phyloP scores from a whole-genome alignment of 2,329 filamentous ascomycete genomes.

The Arthroderma sp. region DNA sequence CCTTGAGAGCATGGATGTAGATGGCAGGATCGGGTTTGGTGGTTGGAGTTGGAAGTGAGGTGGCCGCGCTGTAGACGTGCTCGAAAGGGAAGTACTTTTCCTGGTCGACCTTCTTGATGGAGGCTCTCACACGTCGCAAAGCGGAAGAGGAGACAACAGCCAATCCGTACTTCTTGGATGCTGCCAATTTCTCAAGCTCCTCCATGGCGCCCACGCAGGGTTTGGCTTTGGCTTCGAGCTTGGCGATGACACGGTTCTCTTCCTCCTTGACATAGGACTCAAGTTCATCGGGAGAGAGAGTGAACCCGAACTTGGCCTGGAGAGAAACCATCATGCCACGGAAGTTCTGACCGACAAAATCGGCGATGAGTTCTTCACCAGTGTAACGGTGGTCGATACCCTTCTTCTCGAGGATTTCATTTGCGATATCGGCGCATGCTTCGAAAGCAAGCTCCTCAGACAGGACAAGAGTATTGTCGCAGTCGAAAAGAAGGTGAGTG shows the following conservation, averaged over 20 bases:
- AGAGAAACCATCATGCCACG: slow-evolving; percentile 75
- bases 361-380: slow-evolving; percentile 60
- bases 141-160: slow-evolving; percentile 74
- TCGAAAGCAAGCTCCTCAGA: slow-evolving; percentile 86
- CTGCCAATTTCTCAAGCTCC: slow-evolving; percentile 52
- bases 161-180: slow-evolving; percentile 53
- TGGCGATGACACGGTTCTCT: slow-evolving; percentile 71
- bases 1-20: slow-evolving; percentile 64
- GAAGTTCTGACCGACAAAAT: slow-evolving; percentile 92
- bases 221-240: slow-evolving; percentile 53
- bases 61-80: slow-evolving; percentile 69
- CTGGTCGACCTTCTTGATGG: slow-evolving; percentile 65
- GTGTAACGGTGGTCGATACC: slow-evolving; percentile 58
- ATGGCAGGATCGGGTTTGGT: slow-evolving; percentile 85
- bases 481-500: slow-evolving; percentile 59
- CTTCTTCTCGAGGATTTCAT: slow-evolving; percentile 62
- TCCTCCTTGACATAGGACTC: slow-evolving; percentile 63
- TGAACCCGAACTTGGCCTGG: slow-evolving; percentile 62
- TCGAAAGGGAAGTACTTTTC: slow-evolving; percentile 66
- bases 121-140: slow-evolving; percentile 62
- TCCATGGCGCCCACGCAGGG: slow-evolving; percentile 57
- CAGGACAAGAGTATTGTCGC: slow-evolving; percentile 81
- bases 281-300: slow-evolving; percentile 53
- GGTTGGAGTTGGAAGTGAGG: slow-evolving; percentile 63
- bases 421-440: slow-evolving; percentile 78